These are phyloP conservation scores for Microcera coccophila DNA, from an alignment of 2,329 filamentous ascomycete genomes.

Conservation along the genomic window DNA sequence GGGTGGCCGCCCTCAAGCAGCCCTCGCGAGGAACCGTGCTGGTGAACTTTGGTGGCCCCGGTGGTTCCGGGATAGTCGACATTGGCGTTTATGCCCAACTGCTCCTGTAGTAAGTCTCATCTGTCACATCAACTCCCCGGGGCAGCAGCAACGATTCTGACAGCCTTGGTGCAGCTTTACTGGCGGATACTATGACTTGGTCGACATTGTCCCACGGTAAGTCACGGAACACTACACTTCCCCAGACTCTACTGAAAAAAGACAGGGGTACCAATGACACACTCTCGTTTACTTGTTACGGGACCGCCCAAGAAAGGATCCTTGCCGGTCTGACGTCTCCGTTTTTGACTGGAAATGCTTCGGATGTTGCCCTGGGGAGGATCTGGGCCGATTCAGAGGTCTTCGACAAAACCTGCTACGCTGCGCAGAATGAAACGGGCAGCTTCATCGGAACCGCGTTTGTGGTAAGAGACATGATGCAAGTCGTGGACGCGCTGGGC, in stretches of 20 bases:
- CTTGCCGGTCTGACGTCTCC: neutral
- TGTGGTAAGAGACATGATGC: conserved; percentile 41
- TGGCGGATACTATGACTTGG: conserved; percentile 24
- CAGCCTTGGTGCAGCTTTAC: conserved; percentile 7
- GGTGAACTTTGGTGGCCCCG: conserved; percentile 30
- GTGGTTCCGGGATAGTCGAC: conserved; percentile 7
- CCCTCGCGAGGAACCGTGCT: conserved; percentile 29
- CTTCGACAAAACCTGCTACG: conserved; percentile 18
- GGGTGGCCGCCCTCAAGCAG: conserved; percentile 9
- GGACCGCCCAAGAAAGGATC: conserved; percentile 1
- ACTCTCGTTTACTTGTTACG: conserved; percentile 25
- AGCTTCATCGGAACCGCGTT: conserved; percentile 41
- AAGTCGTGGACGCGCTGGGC: conserved; percentile 40
- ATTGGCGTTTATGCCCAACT: conserved; percentile 2
- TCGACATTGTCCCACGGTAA: conserved; percentile 28
- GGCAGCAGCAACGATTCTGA: too few relatives aligned
- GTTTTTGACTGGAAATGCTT: conserved; percentile 13
- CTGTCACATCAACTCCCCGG: too few relatives aligned
- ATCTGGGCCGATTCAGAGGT: conserved; percentile 23
- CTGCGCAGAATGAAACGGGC: conserved; percentile 28
- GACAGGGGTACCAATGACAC: conserved; percentile 28
- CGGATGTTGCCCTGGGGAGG: conserved; percentile 17
- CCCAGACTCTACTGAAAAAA: too few relatives aligned
- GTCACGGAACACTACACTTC: too few relatives aligned
- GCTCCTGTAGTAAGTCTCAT: conserved; percentile 11